Percentiles rank a stretch among this genome's conserved stretches.
These are phyloP conservation scores for Pelargonium citronellum DNA, from an alignment of 441 rosid genomes.

Conservation along the genomic window DNA sequence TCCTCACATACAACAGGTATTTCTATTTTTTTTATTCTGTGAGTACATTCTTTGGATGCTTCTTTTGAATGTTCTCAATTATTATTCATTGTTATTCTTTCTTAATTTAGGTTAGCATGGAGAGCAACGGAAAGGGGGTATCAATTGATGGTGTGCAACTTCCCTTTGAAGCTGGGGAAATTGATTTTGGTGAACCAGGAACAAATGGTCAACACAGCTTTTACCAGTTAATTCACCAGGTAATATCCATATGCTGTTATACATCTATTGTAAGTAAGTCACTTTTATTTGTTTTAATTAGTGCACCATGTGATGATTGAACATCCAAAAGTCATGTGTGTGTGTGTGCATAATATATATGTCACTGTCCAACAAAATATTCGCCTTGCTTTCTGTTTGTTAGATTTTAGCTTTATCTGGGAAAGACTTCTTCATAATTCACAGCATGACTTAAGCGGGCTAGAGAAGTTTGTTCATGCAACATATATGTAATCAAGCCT, in stretches of 20 bases:
- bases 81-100: constrained; percentile 12
- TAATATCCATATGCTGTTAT: constrained; percentile 17
- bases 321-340: not conserved
- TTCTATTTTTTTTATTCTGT: constrained; percentile 17
- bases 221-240: constrained; percentile 99
- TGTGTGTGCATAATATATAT: not conserved
- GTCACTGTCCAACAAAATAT: not conserved
- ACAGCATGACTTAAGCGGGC: not conserved
- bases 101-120: constrained; percentile 84
- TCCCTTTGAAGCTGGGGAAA: constrained; percentile 84
- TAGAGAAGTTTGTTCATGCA: not conserved
- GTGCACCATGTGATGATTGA: not conserved
- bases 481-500: not conserved
- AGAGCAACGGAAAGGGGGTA: constrained; percentile 98
- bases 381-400: not conserved
- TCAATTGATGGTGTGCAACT: constrained; percentile 84
- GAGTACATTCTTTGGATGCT: constrained; percentile 7
- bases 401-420: not conserved
- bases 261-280: not conserved
- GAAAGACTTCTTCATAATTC: not conserved
- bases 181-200: constrained; percentile 98
- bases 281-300: too few species aligned
- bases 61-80: constrained; percentile 9
- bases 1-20: constrained; percentile 94
- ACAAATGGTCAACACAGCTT: constrained; percentile 98